Evolutionary conservation across 2,329 filamentous ascomycete genomes (phyloP).

Genomic region (Sclerotiophoma versabilis): DNA sequence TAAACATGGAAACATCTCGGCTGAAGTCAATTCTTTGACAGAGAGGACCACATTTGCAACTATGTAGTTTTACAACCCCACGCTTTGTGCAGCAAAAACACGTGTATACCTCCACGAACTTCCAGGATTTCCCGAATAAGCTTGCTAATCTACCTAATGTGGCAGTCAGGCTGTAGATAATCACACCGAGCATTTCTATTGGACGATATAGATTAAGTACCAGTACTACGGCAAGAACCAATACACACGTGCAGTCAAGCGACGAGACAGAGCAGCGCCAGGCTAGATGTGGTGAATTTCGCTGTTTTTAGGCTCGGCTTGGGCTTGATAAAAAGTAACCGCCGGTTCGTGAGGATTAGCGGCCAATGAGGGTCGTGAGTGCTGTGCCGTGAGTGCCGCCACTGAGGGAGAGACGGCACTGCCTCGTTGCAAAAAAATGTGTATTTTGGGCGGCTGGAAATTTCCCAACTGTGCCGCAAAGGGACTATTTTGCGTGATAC

Average conservation of each 20-base stretch:
- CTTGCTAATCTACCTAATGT: neutral
- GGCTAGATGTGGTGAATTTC: slow-evolving; percentile 1
- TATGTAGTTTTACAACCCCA: neutral
- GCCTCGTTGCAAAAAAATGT: slow-evolving; percentile 6
- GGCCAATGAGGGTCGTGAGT: neutral
- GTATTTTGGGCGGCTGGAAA: neutral
- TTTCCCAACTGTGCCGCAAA: neutral
- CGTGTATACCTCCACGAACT: neutral
- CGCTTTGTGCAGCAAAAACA: slow-evolving; percentile 3
- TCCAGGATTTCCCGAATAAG: slow-evolving; percentile 6
- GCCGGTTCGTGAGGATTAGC: neutral
- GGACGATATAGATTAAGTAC: slow-evolving; percentile 8
- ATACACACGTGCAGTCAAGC: slow-evolving; percentile 13
- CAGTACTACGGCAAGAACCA: slow-evolving; percentile 6
- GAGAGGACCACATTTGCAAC: neutral
- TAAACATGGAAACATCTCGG: neutral
- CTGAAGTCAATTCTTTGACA: neutral
- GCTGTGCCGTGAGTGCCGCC: neutral
- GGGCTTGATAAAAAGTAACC: neutral
- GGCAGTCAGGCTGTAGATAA: slow-evolving; percentile 3
- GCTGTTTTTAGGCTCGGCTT: neutral
- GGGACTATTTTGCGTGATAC: neutral
- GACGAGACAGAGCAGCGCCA: slow-evolving; percentile 1
- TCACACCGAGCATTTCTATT: slow-evolving; percentile 1
- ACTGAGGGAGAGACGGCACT: slow-evolving; percentile 1